Evolutionary conservation across 192 early-diverging fungal genomes (phyloP), one percentile per base, ranked within the genome.

Genomic region (Hyaloraphidium curvatum): DNA sequence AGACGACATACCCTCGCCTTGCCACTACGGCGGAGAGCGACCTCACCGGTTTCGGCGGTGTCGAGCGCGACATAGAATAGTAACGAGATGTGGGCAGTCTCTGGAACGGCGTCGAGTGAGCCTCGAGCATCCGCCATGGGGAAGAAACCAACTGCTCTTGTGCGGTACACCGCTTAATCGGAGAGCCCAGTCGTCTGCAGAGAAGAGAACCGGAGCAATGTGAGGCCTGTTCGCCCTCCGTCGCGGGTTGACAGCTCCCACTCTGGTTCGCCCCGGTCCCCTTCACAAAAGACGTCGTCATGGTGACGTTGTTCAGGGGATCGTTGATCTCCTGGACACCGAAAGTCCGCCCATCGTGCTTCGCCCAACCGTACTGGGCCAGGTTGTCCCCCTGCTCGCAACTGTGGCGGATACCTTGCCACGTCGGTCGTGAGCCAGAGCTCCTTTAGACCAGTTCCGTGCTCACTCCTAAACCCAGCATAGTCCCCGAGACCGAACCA

Each of bases 361-460:
- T 80, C 48, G 74, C 65, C 72, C 87, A 96, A 17, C 83, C 83
- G 60, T 96, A 96, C 21, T 78, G 75, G 29, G 64, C 59, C 30
- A 96, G 62, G 14, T 73, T 67, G 55, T 91, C 87, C 27, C 78
- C 76, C 31, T 91, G 82, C 51, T 96, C 89, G 61, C 91, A 96
- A n/a, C 80, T 74, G 53, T 96, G 89, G 1, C 91, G 78, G 25
- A 91, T 81, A 14, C 78, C 81, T 83, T 22, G 33, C n/a, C n/a
- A n/a, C n/a, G n/a, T n/a, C n/a, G n/a, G n/a, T n/a, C n/a, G n/a
- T n/a, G n/a, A n/a, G n/a, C n/a, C n/a, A n/a, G n/a, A n/a, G n/a
- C n/a, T n/a, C n/a, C n/a, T n/a, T n/a, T n/a, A n/a, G n/a, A n/a
- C n/a, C n/a, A n/a, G n/a, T n/a, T n/a, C n/a, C n/a, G n/a, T n/a